Evolutionary conservation across 2,329 filamentous ascomycete species (phyloP), one percentile per base, ranked within the genome.

Genomic region (Colletotrichum magnum): DNA sequence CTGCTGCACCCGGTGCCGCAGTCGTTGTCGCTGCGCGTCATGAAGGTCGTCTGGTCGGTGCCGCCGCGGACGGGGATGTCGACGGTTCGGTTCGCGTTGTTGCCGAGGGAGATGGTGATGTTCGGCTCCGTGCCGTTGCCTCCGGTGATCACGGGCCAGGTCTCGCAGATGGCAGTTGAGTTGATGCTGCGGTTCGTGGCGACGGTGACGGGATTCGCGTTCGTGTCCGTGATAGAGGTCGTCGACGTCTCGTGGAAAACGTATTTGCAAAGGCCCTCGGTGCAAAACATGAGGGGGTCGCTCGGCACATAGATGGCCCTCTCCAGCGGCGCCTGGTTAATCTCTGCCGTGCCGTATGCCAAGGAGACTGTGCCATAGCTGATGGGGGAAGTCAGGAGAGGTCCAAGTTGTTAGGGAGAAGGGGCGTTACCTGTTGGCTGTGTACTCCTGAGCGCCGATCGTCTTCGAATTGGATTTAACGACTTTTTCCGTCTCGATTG

Each of bases 281-380:
- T 54, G 43, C 72, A 61, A 54, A 74, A 74, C 28, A 69, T 64
- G 13, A 79, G 63, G 13, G 76, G 68, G 4, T 75, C 74, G 21
- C 79, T 77, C 0, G 74, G 67, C n/a, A 75, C 74, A 68, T 74
- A 78, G 18, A 82, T 64, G 2, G 71, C 72, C 1, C 80, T 79
- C 0, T 79, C 73, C 6, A 15, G 16, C 0, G 81, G 82, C 1
- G 43, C 54, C 1, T 71, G 50, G 2, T 71, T 63, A 3, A 76
- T 39, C 0, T 3, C 3, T 2, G 68, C 77, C 9, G 73, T 63
- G 24, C 68, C 62, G 57, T 75, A 79, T 3, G 76, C 78, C 5
- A 79, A 77, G 2, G 77, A 78, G 10, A 84, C 70, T 12, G 77
- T 77, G 9, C 83, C 83, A 59, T 81, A 84, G 56, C 81, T 50